Conservation (phyloP, 1,139 yeast genomes). For the Dujonia santamariae region DNA sequence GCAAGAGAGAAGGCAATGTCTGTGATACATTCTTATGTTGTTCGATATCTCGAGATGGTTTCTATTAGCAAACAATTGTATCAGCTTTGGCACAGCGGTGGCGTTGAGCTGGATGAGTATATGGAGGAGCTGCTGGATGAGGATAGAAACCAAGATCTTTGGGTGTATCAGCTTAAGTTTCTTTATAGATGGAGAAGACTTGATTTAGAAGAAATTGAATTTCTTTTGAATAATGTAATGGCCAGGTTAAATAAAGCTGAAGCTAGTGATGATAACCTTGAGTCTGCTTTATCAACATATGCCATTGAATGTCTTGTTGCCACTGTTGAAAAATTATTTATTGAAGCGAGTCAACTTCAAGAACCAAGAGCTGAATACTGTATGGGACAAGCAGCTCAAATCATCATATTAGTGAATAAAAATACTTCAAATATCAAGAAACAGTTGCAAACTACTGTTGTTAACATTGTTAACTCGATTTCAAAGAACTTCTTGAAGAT, state of each 20-base stretch:
- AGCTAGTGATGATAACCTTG: background rate
- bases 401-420: no score
- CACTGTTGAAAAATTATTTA: constrained; percentile 12
- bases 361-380: no score
- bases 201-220: background rate
- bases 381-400: no score
- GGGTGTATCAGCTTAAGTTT: constrained; percentile 18
- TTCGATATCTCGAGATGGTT: constrained; percentile 30
- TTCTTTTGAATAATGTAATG: background rate
- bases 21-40: constrained; percentile 46
- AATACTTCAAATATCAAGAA: no score
- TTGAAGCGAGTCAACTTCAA: no score
- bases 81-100: constrained; percentile 11
- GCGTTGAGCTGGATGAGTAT: no score
- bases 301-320: constrained; percentile 4
- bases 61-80: background rate
- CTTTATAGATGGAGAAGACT: constrained; percentile 14
- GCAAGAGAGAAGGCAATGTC: constrained; percentile 47
- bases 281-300: background rate
- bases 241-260: background rate
- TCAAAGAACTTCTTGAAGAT: background rate
- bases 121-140: background rate
- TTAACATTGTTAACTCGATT: background rate
- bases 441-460: background rate
- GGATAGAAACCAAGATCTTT: constrained; percentile 4